A percentile compares a stretch with the other conserved stretches of the same genome.
Evolutionary conservation across 2,329 filamentous ascomycete genomes (phyloP).

Genomic region (Cytospora chrysosperma): DNA sequence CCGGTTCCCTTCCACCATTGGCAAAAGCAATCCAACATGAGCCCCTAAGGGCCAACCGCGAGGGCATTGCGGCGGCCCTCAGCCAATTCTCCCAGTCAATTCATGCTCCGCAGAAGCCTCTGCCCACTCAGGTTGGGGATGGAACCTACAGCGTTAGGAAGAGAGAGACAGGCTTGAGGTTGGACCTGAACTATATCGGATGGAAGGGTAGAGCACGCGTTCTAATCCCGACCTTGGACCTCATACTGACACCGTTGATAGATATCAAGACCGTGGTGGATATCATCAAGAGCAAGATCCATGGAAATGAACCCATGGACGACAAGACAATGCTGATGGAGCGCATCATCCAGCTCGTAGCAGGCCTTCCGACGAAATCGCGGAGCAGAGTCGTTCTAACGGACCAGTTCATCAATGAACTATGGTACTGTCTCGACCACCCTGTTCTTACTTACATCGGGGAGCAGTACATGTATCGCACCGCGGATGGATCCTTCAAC

Average conservation of each 20-base stretch:
- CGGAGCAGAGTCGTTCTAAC: slow-evolving; percentile 62
- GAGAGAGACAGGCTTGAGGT: slow-evolving; percentile 50
- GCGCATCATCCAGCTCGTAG: slow-evolving; percentile 67
- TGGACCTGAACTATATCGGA: slow-evolving; percentile 58
- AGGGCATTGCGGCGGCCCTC: slow-evolving; percentile 37
- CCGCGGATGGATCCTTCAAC: slow-evolving; percentile 70
- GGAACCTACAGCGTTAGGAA: slow-evolving; percentile 54
- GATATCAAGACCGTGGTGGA: slow-evolving; percentile 64
- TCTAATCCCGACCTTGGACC: not conserved
- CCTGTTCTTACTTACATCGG: slow-evolving; percentile 67
- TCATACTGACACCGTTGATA: slow-evolving; percentile 30
- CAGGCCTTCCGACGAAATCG: slow-evolving; percentile 62
- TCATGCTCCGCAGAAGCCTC: slow-evolving; percentile 56
- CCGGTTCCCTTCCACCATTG: slow-evolving; percentile 21
- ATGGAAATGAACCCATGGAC: slow-evolving; percentile 61
- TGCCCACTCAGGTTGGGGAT: slow-evolving; percentile 62
- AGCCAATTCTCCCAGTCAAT: slow-evolving; percentile 37
- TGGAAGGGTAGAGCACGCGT: slow-evolving; percentile 38
- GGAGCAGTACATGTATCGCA: slow-evolving; percentile 63
- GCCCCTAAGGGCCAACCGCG: slow-evolving; percentile 31
- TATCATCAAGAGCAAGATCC: slow-evolving; percentile 61
- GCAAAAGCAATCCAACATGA: slow-evolving; percentile 25
- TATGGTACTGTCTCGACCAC: slow-evolving; percentile 72
- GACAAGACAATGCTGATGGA: slow-evolving; percentile 81
- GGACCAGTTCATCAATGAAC: slow-evolving; percentile 63